Evolutionary conservation across 176 grass and related monocot species (phyloP).

Genomic region (Rhynchospora pubera): DNA sequence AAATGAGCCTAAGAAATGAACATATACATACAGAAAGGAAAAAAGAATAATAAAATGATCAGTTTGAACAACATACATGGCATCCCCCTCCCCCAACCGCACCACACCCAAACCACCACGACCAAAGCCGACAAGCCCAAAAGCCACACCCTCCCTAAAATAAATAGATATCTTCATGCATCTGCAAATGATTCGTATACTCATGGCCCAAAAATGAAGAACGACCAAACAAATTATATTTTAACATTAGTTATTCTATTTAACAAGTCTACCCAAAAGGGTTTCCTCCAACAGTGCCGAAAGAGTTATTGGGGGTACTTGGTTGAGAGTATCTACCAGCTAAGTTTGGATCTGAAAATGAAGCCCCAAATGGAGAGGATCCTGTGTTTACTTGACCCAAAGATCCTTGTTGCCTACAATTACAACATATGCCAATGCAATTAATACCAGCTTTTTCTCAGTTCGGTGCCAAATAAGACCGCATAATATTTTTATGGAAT

Average conservation of each 20-base stretch:
- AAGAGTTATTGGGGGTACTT: slow-evolving; percentile 47
- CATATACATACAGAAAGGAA: not conserved
- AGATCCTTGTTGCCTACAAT: slow-evolving; percentile 69
- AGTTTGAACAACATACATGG: not conserved
- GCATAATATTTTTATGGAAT: not conserved
- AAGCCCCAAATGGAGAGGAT: not conserved
- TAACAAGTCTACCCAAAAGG: slow-evolving; percentile 54
- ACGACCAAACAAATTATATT: slow-evolving; percentile 11
- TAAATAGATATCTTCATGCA: not conserved
- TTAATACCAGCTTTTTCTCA: not conserved
- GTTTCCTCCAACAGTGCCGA: slow-evolving; percentile 60
- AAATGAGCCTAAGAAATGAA: not conserved
- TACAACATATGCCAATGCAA: not conserved
- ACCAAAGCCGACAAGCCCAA: no score
- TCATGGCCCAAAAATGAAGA: slow-evolving; percentile 2
- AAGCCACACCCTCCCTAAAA: not conserved
- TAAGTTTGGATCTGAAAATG: slow-evolving; percentile 47
- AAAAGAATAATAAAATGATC: not conserved
- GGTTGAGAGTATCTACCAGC: slow-evolving; percentile 54
- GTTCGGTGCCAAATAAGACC: not conserved
- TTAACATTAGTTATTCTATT: not conserved
- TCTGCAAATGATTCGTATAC: not conserved
- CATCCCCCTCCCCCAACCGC: not conserved
- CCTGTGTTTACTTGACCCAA: slow-evolving; percentile 42
- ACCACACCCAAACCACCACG: not conserved